Conservation (phyloP, 306 rosid genomes). For the Coriaria nepalensis region DNA sequence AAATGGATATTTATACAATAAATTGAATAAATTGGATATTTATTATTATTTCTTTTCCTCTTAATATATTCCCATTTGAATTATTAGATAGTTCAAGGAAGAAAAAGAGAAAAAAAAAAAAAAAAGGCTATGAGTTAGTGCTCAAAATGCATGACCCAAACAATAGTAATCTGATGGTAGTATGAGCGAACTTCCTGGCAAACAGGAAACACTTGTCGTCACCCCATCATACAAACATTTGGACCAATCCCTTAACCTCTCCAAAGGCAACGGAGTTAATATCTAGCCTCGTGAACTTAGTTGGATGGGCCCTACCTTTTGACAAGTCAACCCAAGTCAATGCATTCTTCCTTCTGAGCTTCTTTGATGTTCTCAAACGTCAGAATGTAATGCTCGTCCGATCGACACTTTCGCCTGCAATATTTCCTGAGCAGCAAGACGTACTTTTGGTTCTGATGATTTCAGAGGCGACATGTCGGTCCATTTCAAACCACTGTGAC, state of each 20-base stretch:
- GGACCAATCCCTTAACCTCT: constrained; percentile 4
- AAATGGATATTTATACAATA: too few relatives aligned
- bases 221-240: constrained; percentile 5
- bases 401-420: constrained; percentile 8
- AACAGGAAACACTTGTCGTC: constrained; percentile 13
- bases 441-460: constrained; percentile 10
- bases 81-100: too few relatives aligned
- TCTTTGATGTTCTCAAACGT: constrained; percentile 15
- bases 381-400: constrained; percentile 23
- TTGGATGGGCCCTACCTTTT: constrained; percentile 17
- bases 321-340: constrained; percentile 27
- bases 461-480: constrained; percentile 12
- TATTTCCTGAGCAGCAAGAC: constrained; percentile 6
- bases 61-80: too few relatives aligned
- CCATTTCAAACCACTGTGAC: constrained; percentile 20
- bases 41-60: too few relatives aligned
- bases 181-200: constrained; percentile 18
- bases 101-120: too few relatives aligned
- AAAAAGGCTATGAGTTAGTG: too few relatives aligned
- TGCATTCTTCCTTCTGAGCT: constrained; percentile 1
- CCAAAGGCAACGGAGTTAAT: constrained; percentile 6
- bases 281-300: constrained; percentile 3
- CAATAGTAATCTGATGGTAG: constrained; percentile 5
- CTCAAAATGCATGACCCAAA: constrained; percentile 5
- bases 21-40: too few relatives aligned